These are phyloP conservation scores for Coccomyxa sp. DNA, from an alignment of 139 green algal genomes.

Conservation along the genomic window DNA sequence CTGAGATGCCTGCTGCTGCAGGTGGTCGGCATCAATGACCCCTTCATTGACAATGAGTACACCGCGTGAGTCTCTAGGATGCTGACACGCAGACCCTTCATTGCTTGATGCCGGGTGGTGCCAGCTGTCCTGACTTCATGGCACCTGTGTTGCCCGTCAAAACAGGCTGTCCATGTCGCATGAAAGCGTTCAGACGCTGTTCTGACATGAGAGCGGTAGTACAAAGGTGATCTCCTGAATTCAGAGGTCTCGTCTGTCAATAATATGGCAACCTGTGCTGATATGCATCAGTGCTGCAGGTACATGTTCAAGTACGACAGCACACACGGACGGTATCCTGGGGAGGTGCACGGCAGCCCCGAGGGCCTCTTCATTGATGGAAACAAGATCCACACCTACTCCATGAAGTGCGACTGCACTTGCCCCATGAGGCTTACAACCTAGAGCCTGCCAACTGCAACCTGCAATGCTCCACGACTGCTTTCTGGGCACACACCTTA, in stretches of 20 bases:
- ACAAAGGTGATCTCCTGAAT: too few species aligned
- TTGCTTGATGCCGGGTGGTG: too few species aligned
- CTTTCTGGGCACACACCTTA: background rate
- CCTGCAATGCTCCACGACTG: background rate
- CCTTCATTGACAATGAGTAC: conserved; percentile 72
- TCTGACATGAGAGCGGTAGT: too few species aligned
- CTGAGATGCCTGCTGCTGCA: background rate
- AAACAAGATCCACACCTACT: conserved; percentile 64
- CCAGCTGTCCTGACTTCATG: too few species aligned
- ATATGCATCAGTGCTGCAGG: background rate
- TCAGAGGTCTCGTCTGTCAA: too few species aligned
- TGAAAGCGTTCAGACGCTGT: too few species aligned
- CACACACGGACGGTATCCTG: conserved; percentile 68
- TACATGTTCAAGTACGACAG: conserved; percentile 75
- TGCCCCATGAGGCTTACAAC: too few species aligned
- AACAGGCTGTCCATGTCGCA: too few species aligned
- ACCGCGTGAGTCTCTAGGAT: conserved; percentile 24
- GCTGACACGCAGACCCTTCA: too few species aligned
- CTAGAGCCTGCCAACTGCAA: too few species aligned
- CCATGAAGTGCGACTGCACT: conserved; percentile 49
- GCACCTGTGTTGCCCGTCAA: too few species aligned
- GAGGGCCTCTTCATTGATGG: conserved; percentile 66
- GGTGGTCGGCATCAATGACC: conserved; percentile 82
- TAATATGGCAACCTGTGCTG: background rate
- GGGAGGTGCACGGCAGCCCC: conserved; percentile 36